These are phyloP conservation scores for Pyrenophora seminiperda DNA, from an alignment of 2,329 filamentous ascomycete genomes.

Conservation along the genomic window DNA sequence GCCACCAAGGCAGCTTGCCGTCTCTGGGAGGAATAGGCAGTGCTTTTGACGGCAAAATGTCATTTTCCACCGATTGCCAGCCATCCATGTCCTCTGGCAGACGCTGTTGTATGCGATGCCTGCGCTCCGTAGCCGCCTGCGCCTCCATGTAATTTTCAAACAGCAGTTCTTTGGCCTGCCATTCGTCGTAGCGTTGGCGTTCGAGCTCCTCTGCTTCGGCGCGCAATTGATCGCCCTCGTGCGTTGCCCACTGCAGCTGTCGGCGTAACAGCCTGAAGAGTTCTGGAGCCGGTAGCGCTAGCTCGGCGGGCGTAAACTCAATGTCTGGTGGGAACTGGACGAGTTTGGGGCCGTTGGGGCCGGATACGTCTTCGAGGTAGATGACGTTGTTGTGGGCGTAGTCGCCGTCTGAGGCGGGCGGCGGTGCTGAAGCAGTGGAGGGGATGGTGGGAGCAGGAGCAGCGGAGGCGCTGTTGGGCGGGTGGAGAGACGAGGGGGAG, in stretches of 20 bases:
- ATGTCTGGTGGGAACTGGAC: conserved; percentile 61
- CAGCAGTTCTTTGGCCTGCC: conserved; percentile 78
- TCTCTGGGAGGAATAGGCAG: conserved; percentile 33
- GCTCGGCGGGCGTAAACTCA: conserved; percentile 69
- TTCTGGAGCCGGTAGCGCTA: conserved; percentile 67
- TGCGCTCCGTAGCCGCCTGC: conserved; percentile 57
- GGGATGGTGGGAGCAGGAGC: conserved; percentile 10
- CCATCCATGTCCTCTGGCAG: conserved; percentile 39
- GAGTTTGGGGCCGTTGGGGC: conserved; percentile 61
- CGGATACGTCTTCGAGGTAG: conserved; percentile 64
- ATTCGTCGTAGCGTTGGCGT: conserved; percentile 70
- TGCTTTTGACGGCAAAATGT: conserved; percentile 42
- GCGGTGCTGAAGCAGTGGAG: neutral
- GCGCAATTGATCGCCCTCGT: conserved; percentile 67
- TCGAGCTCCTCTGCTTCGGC: conserved; percentile 71
- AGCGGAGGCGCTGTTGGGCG: conserved; percentile 27
- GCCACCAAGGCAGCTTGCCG: conserved; percentile 44
- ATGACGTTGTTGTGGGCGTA: conserved; percentile 62
- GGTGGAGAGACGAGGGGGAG: conserved; percentile 40
- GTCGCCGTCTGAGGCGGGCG: conserved; percentile 35
- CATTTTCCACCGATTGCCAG: conserved; percentile 44
- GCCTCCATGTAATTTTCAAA: conserved; percentile 76
- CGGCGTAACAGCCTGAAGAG: conserved; percentile 67
- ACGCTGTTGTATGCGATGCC: conserved; percentile 42
- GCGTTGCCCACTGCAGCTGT: conserved; percentile 74